Base-by-base conservation (phyloP, 2,329 filamentous ascomycete species). In the Colletotrichum lentis region DNA sequence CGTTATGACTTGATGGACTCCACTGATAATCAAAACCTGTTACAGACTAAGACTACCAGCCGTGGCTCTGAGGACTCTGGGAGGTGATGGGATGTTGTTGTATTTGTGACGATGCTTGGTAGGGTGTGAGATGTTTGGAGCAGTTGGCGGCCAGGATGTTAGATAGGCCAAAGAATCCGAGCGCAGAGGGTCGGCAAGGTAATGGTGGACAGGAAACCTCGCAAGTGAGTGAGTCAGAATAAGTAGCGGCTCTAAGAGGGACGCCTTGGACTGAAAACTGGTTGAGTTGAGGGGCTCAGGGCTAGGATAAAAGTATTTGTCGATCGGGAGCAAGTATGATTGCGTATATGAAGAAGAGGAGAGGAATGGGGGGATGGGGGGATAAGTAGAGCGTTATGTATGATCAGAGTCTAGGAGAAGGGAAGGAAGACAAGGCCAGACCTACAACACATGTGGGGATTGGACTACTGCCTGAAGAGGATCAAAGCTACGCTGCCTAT, bases 201-300 rank as follows among this genome's bases (percentile, higher is more conserved):
- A 50, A 50, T 59, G 65, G 61, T 50, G 61, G 47, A 54, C 49
- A 55, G 43, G 31, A 68, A 50, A 55, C 41, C 47, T 68, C 54
- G 39, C 56, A 68, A 43, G 47, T 61, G 60, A 64, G 61, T 67
- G 65, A 64, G 64, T 64, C 65, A 68, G 59, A 68, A 68, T 61
- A 60, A 60, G 65, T 64, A 68, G 64, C 65, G 65, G 60, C 60
- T 54, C 41, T 64, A 49, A 47, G 46, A 37, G 37, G 46, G 49
- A 52, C 47, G 27, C 18, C 39, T 37, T 60, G 24, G 24, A 27
- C 24, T 27, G 24, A 20, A 22, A 61, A 20, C 20, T 46, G 57
- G 41, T 46, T 8, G 41, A 43, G 18, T 18, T 41, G 31, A 59
- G 56, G 56, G 37, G 44, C 22, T 22, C 16, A 27, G 24, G 24